These are phyloP conservation scores for Mercurialis annua DNA, from an alignment of 345 rosid species.

Conservation along the genomic window DNA sequence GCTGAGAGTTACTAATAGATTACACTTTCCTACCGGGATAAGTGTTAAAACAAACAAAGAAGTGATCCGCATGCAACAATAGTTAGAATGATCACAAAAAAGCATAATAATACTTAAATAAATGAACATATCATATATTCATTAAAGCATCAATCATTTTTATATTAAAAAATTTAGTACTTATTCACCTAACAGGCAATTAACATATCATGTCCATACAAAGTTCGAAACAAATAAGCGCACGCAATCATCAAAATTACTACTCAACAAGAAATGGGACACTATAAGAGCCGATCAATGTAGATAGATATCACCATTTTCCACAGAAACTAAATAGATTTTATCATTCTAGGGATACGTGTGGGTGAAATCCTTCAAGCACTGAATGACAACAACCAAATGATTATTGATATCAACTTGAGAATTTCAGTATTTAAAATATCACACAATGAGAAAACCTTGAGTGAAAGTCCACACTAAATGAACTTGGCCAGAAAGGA, in stretches of 20 bases:
- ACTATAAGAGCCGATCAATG: neutral
- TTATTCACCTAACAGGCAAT: neutral
- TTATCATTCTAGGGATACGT: neutral
- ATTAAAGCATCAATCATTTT: neutral
- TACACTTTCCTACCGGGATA: neutral
- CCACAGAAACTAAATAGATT: neutral
- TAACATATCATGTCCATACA: slow-evolving; percentile 1
- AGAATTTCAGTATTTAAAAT: neutral
- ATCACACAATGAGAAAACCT: neutral
- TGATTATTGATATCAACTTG: neutral
- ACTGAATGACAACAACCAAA: neutral
- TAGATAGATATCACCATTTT: neutral
- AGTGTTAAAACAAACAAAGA: neutral
- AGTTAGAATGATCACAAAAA: neutral
- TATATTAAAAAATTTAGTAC: neutral
- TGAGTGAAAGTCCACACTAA: neutral
- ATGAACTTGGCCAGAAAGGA: neutral
- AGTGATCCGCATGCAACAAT: slow-evolving; percentile 4
- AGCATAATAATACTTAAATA: neutral
- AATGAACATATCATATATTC: neutral
- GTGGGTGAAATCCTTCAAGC: neutral
- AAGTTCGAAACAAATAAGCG: neutral
- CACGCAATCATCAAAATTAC: neutral
- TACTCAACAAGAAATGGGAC: neutral
- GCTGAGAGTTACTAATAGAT: slow-evolving; percentile 10